Conservation (phyloP, 2,329 filamentous ascomycete genomes). For the Exophiala sideris region DNA sequence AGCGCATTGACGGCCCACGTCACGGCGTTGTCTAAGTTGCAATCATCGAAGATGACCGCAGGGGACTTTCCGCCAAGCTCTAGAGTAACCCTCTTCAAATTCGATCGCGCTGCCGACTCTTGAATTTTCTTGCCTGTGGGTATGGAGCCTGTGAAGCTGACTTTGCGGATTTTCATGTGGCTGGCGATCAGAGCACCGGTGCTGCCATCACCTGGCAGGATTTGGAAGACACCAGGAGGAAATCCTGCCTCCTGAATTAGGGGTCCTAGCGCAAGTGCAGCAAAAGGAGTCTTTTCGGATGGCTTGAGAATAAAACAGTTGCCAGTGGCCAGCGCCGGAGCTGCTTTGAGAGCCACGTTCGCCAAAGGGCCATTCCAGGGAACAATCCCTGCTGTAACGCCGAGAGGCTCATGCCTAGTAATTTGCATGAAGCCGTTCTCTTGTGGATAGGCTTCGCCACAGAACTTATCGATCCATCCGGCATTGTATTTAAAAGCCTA, state of each 20-base stretch:
- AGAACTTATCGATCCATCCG: conserved; percentile 41
- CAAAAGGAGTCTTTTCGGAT: conserved; percentile 57
- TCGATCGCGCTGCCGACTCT: conserved; percentile 31
- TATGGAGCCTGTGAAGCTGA: conserved; percentile 36
- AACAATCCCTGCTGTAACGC: conserved; percentile 50
- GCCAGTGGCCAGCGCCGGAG: conserved; percentile 62
- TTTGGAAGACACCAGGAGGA: conserved; percentile 55
- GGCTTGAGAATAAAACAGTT: conserved; percentile 68
- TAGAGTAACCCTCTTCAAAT: conserved; percentile 36
- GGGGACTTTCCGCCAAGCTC: conserved; percentile 36
- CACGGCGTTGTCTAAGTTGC: conserved; percentile 34
- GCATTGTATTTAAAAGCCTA: conserved; percentile 32
- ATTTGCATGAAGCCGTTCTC: conserved; percentile 47
- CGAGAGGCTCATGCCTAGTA: conserved; percentile 36
- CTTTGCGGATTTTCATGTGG: conserved; percentile 33
- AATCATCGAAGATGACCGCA: conserved; percentile 35
- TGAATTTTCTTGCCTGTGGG: conserved; percentile 32
- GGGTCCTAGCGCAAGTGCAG: conserved; percentile 46
- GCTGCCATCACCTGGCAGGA: conserved; percentile 63
- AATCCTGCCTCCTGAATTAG: conserved; percentile 53
- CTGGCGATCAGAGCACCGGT: conserved; percentile 37
- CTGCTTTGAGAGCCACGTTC: conserved; percentile 41
- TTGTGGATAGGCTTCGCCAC: conserved; percentile 40
- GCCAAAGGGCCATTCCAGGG: conserved; percentile 54
- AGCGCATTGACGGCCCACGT: conserved; percentile 33